A percentile compares a stretch with the other conserved stretches of the same genome.
Conservation (phyloP, 2,329 filamentous ascomycete genomes). For the Neonectria neomacrospora region DNA sequence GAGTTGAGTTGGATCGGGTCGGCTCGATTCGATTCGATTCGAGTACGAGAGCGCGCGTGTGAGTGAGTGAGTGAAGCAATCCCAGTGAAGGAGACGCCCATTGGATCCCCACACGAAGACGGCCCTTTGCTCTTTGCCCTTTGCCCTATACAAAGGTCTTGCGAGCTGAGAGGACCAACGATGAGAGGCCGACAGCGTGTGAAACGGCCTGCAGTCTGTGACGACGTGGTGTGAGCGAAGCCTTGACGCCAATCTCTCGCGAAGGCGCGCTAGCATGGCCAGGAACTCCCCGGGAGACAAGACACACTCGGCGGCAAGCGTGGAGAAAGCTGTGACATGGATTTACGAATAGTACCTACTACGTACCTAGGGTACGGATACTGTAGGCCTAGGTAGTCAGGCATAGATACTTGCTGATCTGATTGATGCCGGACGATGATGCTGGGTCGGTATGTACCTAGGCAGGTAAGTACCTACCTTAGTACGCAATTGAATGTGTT, state of each 20-base stretch:
- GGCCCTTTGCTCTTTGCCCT: background rate
- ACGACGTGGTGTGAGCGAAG: slow-evolving; percentile 32
- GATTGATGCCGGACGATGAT: slow-evolving; percentile 16
- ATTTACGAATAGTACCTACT: slow-evolving; percentile 29
- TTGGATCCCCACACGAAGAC: slow-evolving; percentile 18
- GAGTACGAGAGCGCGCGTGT: slow-evolving; percentile 17
- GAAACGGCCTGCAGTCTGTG: slow-evolving; percentile 26
- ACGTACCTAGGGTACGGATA: slow-evolving; percentile 18
- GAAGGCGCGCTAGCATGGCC: slow-evolving; percentile 30
- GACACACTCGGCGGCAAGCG: slow-evolving; percentile 38
- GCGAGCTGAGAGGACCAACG: background rate
- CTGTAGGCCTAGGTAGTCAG: slow-evolving; percentile 14
- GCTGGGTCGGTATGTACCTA: no score
- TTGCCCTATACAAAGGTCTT: background rate
- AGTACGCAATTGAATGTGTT: slow-evolving; percentile 9
- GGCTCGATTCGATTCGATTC: background rate
- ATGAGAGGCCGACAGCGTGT: slow-evolving; percentile 17
- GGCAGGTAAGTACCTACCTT: slow-evolving; percentile 4
- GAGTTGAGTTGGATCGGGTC: background rate
- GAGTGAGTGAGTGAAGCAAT: background rate
- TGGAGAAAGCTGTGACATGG: slow-evolving; percentile 36
- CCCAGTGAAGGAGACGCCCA: slow-evolving; percentile 6
- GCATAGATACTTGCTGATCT: no score
- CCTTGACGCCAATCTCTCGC: slow-evolving; percentile 33
- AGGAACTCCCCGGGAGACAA: slow-evolving; percentile 37